A percentile compares a stretch with the other conserved stretches of the same genome.
Conservation (phyloP, 2,329 filamentous ascomycete species). For the Talaromyces marneffei region DNA sequence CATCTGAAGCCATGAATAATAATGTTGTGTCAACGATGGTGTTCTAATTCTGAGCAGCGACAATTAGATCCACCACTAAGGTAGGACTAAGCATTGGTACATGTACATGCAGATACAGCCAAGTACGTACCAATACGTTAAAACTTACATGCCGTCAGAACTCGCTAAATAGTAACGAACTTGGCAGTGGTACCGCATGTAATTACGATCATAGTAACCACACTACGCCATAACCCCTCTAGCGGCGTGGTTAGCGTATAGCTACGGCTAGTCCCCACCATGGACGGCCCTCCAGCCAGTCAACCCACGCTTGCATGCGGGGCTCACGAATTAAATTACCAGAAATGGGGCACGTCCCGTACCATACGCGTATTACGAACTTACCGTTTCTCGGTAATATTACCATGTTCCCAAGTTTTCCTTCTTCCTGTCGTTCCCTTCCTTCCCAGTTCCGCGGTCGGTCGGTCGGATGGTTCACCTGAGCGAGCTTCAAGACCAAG, state of each 20-base stretch:
- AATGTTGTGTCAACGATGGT: conserved; percentile 5
- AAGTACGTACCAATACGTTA: neutral
- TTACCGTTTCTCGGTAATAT: neutral
- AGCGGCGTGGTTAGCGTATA: neutral
- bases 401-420: conserved; percentile 1
- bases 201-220: neutral
- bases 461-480: neutral
- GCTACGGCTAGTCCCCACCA: neutral
- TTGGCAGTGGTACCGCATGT: neutral
- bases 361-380: neutral
- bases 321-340: neutral
- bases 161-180: neutral
- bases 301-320: neutral
- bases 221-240: neutral
- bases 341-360: conserved; percentile 4
- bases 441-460: neutral
- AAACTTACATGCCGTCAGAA: too few species aligned
- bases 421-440: neutral
- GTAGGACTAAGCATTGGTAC: neutral
- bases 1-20: conserved; percentile 7
- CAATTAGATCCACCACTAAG: neutral
- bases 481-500: neutral
- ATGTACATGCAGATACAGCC: neutral
- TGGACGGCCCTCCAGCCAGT: neutral
- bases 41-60: neutral